Conservation (phyloP, 129 eudicot species). For the Daucus carota region DH1_v3.0 NC_030388.2:2352501-2353000, state of each 20-base stretch:
- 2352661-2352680: slow-evolving; percentile 1
- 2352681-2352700: not conserved
- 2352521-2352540: too few species aligned
- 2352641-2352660: slow-evolving; percentile 3
- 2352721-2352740: slow-evolving; percentile 5
- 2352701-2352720: not conserved
- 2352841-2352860: not conserved
- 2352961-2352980: slow-evolving; percentile 36
- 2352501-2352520: too few species aligned
- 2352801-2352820: slow-evolving; percentile 11
- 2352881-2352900: slow-evolving; percentile 28
- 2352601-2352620: not conserved
- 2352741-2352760: slow-evolving; percentile 12
- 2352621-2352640: not conserved
- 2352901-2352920: slow-evolving; percentile 22
- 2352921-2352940: slow-evolving; percentile 18
- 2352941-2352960: slow-evolving; percentile 29
- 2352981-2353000: slow-evolving; percentile 20
- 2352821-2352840: slow-evolving; percentile 11
- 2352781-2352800: slow-evolving; percentile 4
- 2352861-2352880: slow-evolving; percentile 15
- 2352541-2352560: too few species aligned
- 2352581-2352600: not conserved
- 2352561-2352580: not conserved
- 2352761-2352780: slow-evolving; percentile 18